These are phyloP conservation scores for Inonotus obliquus DNA, from an alignment of 1,284 basidiomycete species.

Conservation along the genomic window DNA sequence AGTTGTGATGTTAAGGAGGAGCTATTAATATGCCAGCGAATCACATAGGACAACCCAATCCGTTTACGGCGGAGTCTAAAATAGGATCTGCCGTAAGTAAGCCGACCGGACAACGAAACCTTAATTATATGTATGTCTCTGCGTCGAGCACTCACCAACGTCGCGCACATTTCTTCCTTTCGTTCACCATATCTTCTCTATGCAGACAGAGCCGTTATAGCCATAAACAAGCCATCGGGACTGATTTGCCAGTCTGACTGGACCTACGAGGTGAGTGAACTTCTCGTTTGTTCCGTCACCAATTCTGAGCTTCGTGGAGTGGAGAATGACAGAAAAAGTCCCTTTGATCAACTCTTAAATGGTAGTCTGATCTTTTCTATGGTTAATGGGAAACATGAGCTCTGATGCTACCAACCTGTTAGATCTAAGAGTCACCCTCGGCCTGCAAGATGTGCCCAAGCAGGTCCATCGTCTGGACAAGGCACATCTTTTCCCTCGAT, in stretches of 20 bases:
- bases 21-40: too few relatives aligned
- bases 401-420: not conserved
- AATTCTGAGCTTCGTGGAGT: not conserved
- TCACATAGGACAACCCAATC: too few relatives aligned
- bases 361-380: constrained; percentile 1
- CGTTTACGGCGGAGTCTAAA: too few relatives aligned
- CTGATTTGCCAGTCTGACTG: constrained; percentile 47
- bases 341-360: constrained; percentile 12
- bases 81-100: too few relatives aligned
- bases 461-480: constrained; percentile 68
- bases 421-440: constrained; percentile 39
- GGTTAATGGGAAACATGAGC: not conserved
- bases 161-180: not conserved
- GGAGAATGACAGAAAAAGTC: not conserved
- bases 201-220: constrained; percentile 47
- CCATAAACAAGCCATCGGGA: constrained; percentile 60
- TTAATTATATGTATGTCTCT: too few relatives aligned
- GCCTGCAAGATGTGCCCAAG: constrained; percentile 35
- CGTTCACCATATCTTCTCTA: constrained; percentile 32
- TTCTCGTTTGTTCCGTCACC: not conserved
- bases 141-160: not conserved
- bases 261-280: constrained; percentile 13
- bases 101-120: too few relatives aligned
- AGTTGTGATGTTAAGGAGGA: too few relatives aligned
- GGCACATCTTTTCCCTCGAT: constrained; percentile 29